phyloP scores from a whole-genome alignment of 2,329 filamentous ascomycete species.

The Aspergillus sp. region DNA sequence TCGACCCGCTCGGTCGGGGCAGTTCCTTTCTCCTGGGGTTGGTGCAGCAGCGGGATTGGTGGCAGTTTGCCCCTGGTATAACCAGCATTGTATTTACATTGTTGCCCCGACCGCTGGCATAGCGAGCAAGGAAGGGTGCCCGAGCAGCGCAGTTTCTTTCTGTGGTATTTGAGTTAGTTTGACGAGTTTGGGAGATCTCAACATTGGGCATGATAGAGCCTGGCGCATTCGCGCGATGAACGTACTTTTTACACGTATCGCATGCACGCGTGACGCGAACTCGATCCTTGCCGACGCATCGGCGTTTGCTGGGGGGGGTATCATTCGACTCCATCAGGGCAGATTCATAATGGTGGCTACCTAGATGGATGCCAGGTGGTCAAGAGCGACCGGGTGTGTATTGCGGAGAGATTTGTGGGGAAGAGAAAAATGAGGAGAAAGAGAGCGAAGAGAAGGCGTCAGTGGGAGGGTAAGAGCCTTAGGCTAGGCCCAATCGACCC shows the following conservation, averaged over 20 bases:
- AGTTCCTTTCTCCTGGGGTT: neutral
- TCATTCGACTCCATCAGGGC: constrained; percentile 6
- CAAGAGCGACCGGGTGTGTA: too few relatives aligned
- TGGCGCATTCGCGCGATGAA: neutral
- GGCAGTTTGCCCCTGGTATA: constrained; percentile 15
- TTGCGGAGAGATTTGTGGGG: neutral
- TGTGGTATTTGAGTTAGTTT: neutral
- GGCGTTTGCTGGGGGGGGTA: constrained; percentile 9
- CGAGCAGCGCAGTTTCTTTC: constrained; percentile 17
- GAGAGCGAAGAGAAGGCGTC: neutral
- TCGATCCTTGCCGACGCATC: constrained; percentile 11
- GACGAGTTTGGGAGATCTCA: too few relatives aligned
- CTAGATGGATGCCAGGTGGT: too few relatives aligned
- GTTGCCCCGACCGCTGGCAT: constrained; percentile 5
- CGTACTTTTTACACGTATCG: constrained; percentile 15
- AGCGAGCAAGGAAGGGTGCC: constrained; percentile 14
- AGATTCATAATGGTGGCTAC: neutral
- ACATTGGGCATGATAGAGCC: neutral
- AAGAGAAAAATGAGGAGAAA: neutral
- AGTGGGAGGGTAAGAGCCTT: neutral
- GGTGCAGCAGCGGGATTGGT: constrained; percentile 5
- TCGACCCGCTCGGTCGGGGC: neutral
- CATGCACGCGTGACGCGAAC: constrained; percentile 18
- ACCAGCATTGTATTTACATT: constrained; percentile 14
- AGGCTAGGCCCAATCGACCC: neutral